Conservation (phyloP, 1,284 basidiomycete genomes). For the Vanrija pseudolonga region DNA sequence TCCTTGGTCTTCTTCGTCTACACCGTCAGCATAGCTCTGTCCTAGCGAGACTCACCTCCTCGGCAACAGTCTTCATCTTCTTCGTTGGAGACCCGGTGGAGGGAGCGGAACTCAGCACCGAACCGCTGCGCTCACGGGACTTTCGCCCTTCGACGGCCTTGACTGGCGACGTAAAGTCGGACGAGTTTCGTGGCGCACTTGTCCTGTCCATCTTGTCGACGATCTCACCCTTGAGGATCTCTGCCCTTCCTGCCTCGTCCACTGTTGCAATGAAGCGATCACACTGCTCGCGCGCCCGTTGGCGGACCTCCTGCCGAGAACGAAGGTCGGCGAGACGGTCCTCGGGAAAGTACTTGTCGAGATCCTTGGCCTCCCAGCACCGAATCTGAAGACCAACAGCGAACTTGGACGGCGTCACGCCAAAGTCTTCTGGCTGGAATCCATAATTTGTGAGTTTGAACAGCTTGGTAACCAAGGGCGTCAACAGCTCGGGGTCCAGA, state of each 20-base stretch:
- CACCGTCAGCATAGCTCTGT: not conserved
- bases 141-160: too few species aligned
- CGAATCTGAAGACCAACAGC: conserved; percentile 37
- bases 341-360: conserved; percentile 26
- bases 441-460: conserved; percentile 38
- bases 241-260: conserved; percentile 31
- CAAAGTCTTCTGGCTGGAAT: conserved; percentile 32
- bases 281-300: conserved; percentile 29
- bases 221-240: conserved; percentile 29
- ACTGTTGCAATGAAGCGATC: conserved; percentile 22
- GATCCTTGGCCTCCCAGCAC: conserved; percentile 38
- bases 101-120: too few species aligned
- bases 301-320: conserved; percentile 20
- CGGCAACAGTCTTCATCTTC: conserved; percentile 30
- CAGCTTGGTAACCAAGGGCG: conserved; percentile 25
- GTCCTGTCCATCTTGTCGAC: conserved; percentile 9
- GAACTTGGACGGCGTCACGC: conserved; percentile 20
- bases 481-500: conserved; percentile 20
- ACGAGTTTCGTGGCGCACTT: not conserved
- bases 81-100: conserved; percentile 31
- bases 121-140: too few species aligned
- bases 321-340: conserved; percentile 21
- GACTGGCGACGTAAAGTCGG: too few species aligned
- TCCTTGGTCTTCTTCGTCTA: conserved; percentile 25
- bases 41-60: conserved; percentile 30